These are phyloP conservation scores for Malania oleifera DNA, from an alignment of 164 flowering plant species.

Conservation along the genomic window DNA sequence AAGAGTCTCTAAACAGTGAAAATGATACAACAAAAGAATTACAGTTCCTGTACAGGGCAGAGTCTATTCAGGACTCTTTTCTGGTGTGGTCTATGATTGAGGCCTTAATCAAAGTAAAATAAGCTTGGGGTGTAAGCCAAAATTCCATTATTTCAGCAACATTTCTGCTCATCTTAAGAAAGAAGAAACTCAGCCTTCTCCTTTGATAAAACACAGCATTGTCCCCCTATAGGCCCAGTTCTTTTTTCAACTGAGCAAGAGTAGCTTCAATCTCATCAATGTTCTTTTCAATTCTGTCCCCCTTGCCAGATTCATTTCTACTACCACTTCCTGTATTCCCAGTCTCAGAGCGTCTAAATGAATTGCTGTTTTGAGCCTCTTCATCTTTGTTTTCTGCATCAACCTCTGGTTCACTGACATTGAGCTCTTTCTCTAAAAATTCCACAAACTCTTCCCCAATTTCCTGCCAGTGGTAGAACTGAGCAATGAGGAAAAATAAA, in stretches of 20 bases:
- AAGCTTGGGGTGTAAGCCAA: background rate
- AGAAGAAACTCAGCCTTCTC: too few species aligned
- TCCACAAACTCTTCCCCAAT: slow-evolving; percentile 98
- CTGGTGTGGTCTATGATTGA: background rate
- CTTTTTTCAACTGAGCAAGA: slow-evolving; percentile 72
- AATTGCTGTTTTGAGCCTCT: slow-evolving; percentile 14
- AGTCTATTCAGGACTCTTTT: background rate
- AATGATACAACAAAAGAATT: too few species aligned
- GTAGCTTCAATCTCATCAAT: slow-evolving; percentile 88
- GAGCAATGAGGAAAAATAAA: too few species aligned
- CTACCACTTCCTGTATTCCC: slow-evolving; percentile 10
- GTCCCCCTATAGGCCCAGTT: slow-evolving; percentile 50
- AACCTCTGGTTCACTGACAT: slow-evolving; percentile 46
- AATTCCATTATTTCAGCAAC: background rate
- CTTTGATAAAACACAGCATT: background rate
- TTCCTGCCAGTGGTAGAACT: slow-evolving; percentile 46
- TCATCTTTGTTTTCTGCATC: slow-evolving; percentile 20
- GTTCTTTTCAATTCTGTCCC: slow-evolving; percentile 54
- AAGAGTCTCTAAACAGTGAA: too few species aligned
- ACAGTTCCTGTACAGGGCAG: too few species aligned
- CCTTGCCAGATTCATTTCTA: slow-evolving; percentile 17
- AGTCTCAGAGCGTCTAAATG: slow-evolving; percentile 22
- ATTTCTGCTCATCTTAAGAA: background rate
- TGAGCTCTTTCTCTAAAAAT: slow-evolving; percentile 89
- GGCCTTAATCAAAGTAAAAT: background rate